Conservation (phyloP, 129 eudicot species). For the Flaveria trinervia region DNA sequence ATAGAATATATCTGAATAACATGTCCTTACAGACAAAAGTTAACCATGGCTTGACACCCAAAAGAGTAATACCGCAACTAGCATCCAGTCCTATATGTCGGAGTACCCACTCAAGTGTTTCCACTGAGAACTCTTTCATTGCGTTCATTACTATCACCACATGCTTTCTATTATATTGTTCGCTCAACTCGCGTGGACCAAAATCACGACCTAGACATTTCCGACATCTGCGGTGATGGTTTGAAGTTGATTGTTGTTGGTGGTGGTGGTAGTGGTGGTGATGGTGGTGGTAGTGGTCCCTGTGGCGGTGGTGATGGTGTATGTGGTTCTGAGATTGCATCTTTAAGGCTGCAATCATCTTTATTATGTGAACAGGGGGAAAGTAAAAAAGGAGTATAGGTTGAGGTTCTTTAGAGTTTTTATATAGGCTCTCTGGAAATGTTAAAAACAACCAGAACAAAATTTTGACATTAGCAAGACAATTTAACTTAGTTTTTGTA, state of each 20-base stretch:
- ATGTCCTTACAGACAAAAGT: conserved; percentile 53
- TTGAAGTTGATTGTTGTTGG: conserved; percentile 16
- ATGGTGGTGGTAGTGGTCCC: neutral
- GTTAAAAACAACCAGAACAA: conserved; percentile 23
- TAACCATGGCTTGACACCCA: conserved; percentile 69
- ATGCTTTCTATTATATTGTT: conserved; percentile 36
- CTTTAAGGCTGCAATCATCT: conserved; percentile 29
- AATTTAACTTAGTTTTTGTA: conserved; percentile 15
- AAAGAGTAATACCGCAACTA: conserved; percentile 55
- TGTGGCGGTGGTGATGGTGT: neutral
- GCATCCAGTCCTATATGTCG: conserved; percentile 37
- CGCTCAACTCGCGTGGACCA: conserved; percentile 29
- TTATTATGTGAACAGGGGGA: conserved; percentile 20
- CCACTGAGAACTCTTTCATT: conserved; percentile 47
- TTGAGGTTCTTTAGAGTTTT: conserved; percentile 9
- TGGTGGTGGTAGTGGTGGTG: conserved; percentile 7
- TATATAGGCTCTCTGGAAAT: conserved; percentile 28
- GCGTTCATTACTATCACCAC: conserved; percentile 70
- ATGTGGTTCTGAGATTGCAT: conserved; percentile 18
- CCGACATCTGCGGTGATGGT: conserved; percentile 16
- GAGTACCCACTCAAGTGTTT: conserved; percentile 63
- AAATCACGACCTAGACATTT: conserved; percentile 35
- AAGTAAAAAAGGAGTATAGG: conserved; percentile 14
- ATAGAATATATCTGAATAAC: neutral
- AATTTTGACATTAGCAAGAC: conserved; percentile 29